These are phyloP conservation scores for Aureobasidium sp. DNA, from an alignment of 2,329 filamentous ascomycete genomes.

Conservation along the genomic window DNA sequence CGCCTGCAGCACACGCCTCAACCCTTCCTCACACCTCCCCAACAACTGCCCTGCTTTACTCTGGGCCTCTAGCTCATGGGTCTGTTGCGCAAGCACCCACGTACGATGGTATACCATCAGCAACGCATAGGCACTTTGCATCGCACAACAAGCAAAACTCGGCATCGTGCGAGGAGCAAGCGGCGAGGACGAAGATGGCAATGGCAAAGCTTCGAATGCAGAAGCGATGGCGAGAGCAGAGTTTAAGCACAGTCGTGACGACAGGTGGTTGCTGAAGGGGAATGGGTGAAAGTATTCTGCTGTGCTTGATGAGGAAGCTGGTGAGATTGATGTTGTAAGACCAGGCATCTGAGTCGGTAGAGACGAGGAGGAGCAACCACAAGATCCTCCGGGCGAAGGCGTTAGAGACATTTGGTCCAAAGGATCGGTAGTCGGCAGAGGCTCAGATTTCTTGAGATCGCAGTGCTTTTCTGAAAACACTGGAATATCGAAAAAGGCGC, in stretches of 20 bases:
- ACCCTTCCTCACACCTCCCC: constrained; percentile 13
- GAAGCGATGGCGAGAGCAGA: constrained; percentile 42
- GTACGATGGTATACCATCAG: constrained; percentile 32
- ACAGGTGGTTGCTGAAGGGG: constrained; percentile 41
- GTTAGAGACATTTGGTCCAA: background rate
- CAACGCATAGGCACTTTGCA: constrained; percentile 39
- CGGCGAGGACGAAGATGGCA: constrained; percentile 31
- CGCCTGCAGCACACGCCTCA: constrained; percentile 14
- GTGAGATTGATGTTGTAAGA: background rate
- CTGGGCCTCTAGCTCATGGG: background rate
- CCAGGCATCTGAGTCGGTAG: background rate
- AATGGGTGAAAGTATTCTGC: constrained; percentile 20
- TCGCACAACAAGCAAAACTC: constrained; percentile 39
- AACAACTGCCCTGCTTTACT: background rate
- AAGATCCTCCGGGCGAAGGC: background rate
- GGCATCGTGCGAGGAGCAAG: constrained; percentile 36
- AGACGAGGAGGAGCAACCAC: constrained; percentile 16
- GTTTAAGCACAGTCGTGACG: constrained; percentile 43
- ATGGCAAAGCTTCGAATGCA: constrained; percentile 40
- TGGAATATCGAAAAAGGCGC: constrained; percentile 44
- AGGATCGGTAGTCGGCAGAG: constrained; percentile 10
- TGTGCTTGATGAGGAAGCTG: background rate
- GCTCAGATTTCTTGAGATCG: constrained; percentile 35
- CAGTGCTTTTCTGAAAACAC: constrained; percentile 44
- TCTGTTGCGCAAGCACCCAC: background rate